Conservation (phyloP, 2,329 filamentous ascomycete species). For the Xylariaceae sp. region DNA sequence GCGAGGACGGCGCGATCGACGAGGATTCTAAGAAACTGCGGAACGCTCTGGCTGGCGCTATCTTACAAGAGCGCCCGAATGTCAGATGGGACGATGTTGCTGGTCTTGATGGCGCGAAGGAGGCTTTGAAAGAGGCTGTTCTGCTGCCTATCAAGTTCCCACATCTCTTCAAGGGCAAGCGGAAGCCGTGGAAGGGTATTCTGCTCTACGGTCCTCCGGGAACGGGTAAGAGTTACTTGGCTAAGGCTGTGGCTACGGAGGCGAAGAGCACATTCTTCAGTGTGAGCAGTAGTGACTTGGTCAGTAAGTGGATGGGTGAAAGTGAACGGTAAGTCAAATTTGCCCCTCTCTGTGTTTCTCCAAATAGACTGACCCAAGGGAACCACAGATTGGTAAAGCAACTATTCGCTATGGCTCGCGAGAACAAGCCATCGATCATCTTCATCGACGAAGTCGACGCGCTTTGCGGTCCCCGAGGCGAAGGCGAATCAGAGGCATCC, state of each 20-base stretch:
- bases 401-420: constrained; percentile 93
- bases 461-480: constrained; percentile 82
- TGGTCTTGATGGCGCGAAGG: constrained; percentile 87
- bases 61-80: constrained; percentile 91
- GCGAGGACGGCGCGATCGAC: constrained; percentile 59
- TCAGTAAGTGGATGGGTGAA: constrained; percentile 99
- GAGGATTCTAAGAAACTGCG: constrained; percentile 94
- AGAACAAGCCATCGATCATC: constrained; percentile 97
- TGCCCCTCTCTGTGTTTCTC: constrained; percentile 1
- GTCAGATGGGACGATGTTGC: constrained; percentile 98
- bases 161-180: constrained; percentile 89
- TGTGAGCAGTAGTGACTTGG: constrained; percentile 92
- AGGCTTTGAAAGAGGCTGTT: constrained; percentile 95
- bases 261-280: constrained; percentile 99
- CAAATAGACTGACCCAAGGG: constrained; percentile 22
- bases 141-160: constrained; percentile 98
- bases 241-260: constrained; percentile 95
- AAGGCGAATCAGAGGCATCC: constrained; percentile 96
- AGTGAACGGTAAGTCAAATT: constrained; percentile 69
- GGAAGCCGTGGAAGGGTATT: constrained; percentile 98
- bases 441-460: constrained; percentile 99
- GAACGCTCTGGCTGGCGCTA: constrained; percentile 84
- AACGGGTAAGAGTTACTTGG: constrained; percentile 95
- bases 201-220: constrained; percentile 92
- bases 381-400: constrained; percentile 77